A percentile compares a stretch with the other conserved stretches of the same genome.
Conservation (phyloP, 106 monocot genomes). For the Posidonia australis region DNA sequence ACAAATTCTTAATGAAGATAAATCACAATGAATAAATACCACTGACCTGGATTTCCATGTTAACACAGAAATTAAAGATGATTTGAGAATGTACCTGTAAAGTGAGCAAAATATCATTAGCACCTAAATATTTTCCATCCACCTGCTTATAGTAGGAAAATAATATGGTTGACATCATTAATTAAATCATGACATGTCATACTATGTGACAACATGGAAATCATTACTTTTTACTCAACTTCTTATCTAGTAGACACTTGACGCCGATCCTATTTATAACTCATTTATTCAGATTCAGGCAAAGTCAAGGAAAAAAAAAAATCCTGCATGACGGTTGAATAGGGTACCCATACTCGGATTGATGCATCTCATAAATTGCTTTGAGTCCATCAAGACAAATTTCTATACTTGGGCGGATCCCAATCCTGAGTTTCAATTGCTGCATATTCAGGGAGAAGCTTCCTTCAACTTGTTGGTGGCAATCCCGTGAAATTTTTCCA, state of each 20-base stretch:
- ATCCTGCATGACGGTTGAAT: background rate
- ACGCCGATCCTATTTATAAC: background rate
- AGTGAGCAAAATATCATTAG: too few species aligned
- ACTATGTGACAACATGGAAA: too few species aligned
- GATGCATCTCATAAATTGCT: constrained; percentile 12
- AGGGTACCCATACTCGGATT: constrained; percentile 5
- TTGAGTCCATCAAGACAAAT: constrained; percentile 14
- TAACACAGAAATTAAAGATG: background rate
- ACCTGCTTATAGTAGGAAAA: too few species aligned
- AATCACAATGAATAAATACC: background rate
- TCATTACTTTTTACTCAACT: too few species aligned
- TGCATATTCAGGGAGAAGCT: background rate
- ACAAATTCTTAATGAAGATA: background rate
- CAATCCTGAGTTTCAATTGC: constrained; percentile 7
- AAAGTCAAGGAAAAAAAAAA: background rate
- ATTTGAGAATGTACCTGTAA: constrained; percentile 4
- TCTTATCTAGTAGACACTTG: too few species aligned
- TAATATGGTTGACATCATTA: too few species aligned
- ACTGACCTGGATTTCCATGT: background rate
- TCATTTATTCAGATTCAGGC: background rate
- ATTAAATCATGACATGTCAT: too few species aligned
- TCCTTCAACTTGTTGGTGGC: constrained; percentile 6
- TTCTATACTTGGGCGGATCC: constrained; percentile 7
- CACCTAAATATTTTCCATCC: too few species aligned
- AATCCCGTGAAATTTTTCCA: constrained; percentile 8